Percentiles rank a stretch among this genome's conserved stretches.
These are phyloP conservation scores for Aegilops umbellulata DNA, from an alignment of 176 grass and related monocot genomes.

Conservation along the genomic window DNA sequence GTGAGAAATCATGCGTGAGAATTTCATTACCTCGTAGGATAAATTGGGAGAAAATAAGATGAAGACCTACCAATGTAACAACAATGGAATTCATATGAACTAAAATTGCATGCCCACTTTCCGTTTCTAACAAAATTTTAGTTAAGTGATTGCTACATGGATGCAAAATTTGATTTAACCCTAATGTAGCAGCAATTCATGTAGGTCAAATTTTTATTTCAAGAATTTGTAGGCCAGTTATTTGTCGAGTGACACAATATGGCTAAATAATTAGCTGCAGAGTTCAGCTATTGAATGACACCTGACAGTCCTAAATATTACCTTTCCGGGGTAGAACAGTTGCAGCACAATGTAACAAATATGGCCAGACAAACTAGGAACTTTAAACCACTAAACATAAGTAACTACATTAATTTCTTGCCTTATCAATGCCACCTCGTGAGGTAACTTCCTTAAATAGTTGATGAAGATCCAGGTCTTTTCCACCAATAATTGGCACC, in stretches of 20 bases:
- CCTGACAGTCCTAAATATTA: not conserved
- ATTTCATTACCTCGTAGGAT: not conserved
- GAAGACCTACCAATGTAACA: not conserved
- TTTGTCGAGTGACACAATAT: not conserved
- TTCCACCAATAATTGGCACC: slow-evolving; percentile 96
- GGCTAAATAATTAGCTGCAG: not conserved
- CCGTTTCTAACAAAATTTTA: not conserved
- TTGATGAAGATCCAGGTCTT: slow-evolving; percentile 89
- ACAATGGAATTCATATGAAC: not conserved
- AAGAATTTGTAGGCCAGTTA: not conserved
- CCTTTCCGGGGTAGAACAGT: not conserved
- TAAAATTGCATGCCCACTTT: no score
- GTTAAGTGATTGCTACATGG: not conserved
- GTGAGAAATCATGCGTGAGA: not conserved
- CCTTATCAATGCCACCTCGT: slow-evolving; percentile 96
- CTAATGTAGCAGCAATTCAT: not conserved
- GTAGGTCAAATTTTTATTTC: not conserved
- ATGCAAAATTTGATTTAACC: not conserved
- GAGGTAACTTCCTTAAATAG: slow-evolving; percentile 85
- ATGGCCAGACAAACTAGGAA: slow-evolving; percentile 17
- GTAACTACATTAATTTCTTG: slow-evolving; percentile 32
- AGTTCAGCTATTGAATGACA: slow-evolving; percentile 1
- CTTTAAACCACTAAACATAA: slow-evolving; percentile 4
- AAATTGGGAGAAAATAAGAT: not conserved
- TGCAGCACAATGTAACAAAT: slow-evolving; percentile 15